Conservation (phyloP, 2,329 filamentous ascomycete species). For the Thielaviopsis euricoi region DNA sequence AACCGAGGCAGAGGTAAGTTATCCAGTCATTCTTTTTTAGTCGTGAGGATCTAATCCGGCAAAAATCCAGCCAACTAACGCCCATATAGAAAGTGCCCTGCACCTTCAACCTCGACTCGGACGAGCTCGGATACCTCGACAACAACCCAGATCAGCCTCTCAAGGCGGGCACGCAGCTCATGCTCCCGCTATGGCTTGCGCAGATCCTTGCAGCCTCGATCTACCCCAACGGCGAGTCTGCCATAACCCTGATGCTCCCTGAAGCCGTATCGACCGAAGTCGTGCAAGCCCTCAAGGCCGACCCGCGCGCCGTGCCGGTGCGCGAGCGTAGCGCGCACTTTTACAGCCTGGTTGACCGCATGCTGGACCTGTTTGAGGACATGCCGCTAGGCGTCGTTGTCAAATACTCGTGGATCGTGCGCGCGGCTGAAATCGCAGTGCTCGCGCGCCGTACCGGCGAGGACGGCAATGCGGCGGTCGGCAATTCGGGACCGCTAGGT, state of each 20-base stretch:
- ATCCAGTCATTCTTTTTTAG: not conserved
- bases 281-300: conserved; percentile 77
- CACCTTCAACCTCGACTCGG: conserved; percentile 81
- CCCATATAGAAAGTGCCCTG: conserved; percentile 70
- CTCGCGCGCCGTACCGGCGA: conserved; percentile 67
- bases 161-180: conserved; percentile 62
- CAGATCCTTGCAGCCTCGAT: conserved; percentile 74
- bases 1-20: conserved; percentile 58
- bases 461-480: conserved; percentile 31
- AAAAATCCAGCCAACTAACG: conserved; percentile 5
- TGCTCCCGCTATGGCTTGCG: conserved; percentile 83
- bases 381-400: conserved; percentile 57
- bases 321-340: conserved; percentile 74
- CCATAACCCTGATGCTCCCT: conserved; percentile 70
- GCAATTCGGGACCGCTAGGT: conserved; percentile 26
- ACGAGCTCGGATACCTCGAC: conserved; percentile 76
- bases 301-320: conserved; percentile 70
- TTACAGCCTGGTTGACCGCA: conserved; percentile 68
- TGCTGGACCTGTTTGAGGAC: conserved; percentile 84
- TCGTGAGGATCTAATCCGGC: no score
- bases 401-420: conserved; percentile 60
- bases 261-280: conserved; percentile 61
- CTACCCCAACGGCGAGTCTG: conserved; percentile 26
- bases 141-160: conserved; percentile 57
- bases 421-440: conserved; percentile 70